These are phyloP conservation scores for Gamarada debralockiae DNA, from an alignment of 495 filamentous ascomycete species.

Conservation along the genomic window DNA sequence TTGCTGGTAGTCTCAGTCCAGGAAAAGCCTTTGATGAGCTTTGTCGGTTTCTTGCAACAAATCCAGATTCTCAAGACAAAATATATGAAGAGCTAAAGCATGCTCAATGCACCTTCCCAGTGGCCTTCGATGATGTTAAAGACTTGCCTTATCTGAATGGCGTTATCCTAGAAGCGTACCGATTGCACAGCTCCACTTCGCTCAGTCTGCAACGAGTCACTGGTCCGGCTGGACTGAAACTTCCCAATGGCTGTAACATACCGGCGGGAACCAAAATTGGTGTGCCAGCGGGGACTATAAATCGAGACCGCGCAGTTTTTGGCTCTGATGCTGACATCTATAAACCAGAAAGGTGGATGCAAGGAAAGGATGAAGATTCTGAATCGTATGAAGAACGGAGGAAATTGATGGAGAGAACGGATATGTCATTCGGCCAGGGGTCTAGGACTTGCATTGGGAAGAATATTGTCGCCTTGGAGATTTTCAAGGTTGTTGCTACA, in stretches of 20 bases:
- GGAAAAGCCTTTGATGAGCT: not conserved
- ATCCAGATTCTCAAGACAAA: not conserved
- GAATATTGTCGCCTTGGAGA: not conserved
- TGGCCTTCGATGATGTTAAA: slow-evolving; percentile 26
- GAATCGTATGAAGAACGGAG: not conserved
- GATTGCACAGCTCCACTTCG: slow-evolving; percentile 18
- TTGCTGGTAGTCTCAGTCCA: not conserved
- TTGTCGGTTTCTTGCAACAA: not conserved
- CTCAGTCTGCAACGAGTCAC: not conserved
- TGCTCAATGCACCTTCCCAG: slow-evolving; percentile 5
- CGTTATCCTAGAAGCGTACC: slow-evolving; percentile 32
- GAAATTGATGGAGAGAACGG: not conserved
- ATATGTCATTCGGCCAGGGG: not conserved
- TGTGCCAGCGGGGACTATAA: not conserved
- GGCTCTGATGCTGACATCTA: not conserved
- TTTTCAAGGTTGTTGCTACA: not conserved
- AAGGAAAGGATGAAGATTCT: not conserved
- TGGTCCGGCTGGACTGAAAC: not conserved
- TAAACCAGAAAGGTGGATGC: not conserved
- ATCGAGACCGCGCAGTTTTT: not conserved
- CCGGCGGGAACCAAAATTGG: not conserved
- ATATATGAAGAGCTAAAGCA: not conserved
- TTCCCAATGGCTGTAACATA: not conserved
- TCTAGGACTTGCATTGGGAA: not conserved
- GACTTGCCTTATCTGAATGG: slow-evolving; percentile 34